Evolutionary conservation across 2,329 filamentous ascomycete species (phyloP).

Genomic region (Clonostachys rosea): DNA sequence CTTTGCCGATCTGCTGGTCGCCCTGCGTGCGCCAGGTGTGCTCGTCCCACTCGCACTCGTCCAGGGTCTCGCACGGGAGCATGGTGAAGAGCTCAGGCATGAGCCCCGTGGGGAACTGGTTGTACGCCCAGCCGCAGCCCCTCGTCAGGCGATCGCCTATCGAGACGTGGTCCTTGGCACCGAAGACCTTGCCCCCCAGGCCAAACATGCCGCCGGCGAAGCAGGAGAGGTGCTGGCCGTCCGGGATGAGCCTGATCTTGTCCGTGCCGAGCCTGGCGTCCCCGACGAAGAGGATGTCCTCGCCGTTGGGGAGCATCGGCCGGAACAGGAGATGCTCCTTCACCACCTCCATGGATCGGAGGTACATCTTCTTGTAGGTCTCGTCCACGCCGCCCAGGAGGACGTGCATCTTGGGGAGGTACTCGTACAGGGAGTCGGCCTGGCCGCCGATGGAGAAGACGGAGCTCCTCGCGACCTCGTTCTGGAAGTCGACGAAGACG

Average conservation of each 20-base stretch:
- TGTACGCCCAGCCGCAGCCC: conserved; percentile 61
- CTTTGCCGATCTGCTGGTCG: conserved; percentile 35
- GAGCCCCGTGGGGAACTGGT: conserved; percentile 48
- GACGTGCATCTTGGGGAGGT: conserved; percentile 62
- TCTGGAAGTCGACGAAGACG: conserved; percentile 48
- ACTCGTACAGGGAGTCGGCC: conserved; percentile 58
- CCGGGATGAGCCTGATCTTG: conserved; percentile 13
- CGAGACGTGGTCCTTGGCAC: conserved; percentile 47
- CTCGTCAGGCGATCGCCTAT: conserved; percentile 55
- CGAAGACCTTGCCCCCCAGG: conserved; percentile 55
- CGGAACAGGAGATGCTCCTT: conserved; percentile 62
- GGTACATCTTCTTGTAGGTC: conserved; percentile 29
- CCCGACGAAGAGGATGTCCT: conserved; percentile 59
- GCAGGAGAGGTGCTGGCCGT: conserved; percentile 55
- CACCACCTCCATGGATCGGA: conserved; percentile 47
- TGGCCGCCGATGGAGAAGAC: conserved; percentile 51
- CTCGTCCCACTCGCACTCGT: conserved; percentile 28
- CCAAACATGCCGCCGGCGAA: conserved; percentile 66
- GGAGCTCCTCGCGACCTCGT: conserved; percentile 30
- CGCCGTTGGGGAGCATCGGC: conserved; percentile 49
- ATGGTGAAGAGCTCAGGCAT: conserved; percentile 57
- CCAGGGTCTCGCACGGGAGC: conserved; percentile 29
- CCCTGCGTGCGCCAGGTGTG: conserved; percentile 15
- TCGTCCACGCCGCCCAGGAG: conserved; percentile 54
- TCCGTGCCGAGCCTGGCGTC: conserved; percentile 28